Evolutionary conservation across 192 early-diverging fungal genomes (phyloP), one percentile per base, ranked within the genome.

Genomic region (Mortierella claussenii): DNA sequence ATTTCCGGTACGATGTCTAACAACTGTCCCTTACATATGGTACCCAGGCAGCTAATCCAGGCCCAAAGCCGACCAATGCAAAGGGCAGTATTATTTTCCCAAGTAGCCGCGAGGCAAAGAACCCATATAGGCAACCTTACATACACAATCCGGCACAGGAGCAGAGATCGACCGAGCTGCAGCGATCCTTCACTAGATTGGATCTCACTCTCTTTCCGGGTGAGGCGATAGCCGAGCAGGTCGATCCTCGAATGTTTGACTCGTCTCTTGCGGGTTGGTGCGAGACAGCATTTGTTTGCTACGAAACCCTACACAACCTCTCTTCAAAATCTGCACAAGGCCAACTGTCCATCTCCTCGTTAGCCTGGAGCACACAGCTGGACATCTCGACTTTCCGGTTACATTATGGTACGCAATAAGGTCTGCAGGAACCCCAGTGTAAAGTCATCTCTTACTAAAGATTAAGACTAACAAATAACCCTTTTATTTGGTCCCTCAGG

Each of bases 351-450:
- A 59, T 65, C 6, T 65, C 70, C 1, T 54, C 70, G 8, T 21
- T 75, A 3, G 32, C 70, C 1, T 75, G 70, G 70, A 60, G 70
- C 8, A 63, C 63, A 18, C 56, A 65, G 18, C n/a, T 75, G 4
- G 70, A 75, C 24, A 65, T 75, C n/a, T 65, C 70, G 3, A 75
- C 70, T 0, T 50, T 66, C 28, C 46, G 63, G 20, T 36, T 75
- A 23, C 70, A 75, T 23, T 75, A 75, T 37, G 70, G 70, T 75
- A 65, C n/a, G n/a, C n/a, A n/a, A n/a, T n/a, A n/a, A n/a, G n/a
- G n/a, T n/a, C n/a, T n/a, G n/a, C n/a, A n/a, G n/a, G n/a, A n/a
- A n/a, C n/a, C n/a, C n/a, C n/a, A 40, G 13, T 40, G 13, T 13
- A 40, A 40, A 40, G 7, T 13, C 13, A 10, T 40, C 13, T 40